These are phyloP conservation scores for Athelia psychrophila DNA, from an alignment of 1,284 basidiomycete genomes.

Conservation along the genomic window DNA sequence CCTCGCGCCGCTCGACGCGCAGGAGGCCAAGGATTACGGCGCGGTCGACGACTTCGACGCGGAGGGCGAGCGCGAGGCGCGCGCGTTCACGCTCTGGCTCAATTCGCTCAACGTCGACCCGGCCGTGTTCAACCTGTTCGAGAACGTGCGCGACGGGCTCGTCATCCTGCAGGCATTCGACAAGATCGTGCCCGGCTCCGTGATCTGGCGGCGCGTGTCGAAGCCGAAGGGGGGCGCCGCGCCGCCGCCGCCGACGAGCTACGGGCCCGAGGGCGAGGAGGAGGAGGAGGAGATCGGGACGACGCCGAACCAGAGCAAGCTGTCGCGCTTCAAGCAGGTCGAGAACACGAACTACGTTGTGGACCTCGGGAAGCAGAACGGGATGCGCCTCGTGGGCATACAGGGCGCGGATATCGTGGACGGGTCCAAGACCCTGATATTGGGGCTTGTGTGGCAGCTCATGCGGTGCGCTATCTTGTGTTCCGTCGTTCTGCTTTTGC, in stretches of 20 bases:
- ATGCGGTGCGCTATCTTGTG: slow-evolving; percentile 70
- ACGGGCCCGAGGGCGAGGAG: slow-evolving; percentile 40
- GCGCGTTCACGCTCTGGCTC: slow-evolving; percentile 97
- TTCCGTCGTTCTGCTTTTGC: too few relatives aligned
- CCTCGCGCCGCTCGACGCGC: slow-evolving; percentile 89
- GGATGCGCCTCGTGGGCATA: slow-evolving; percentile 96
- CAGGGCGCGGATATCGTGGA: slow-evolving; percentile 98
- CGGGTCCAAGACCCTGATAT: slow-evolving; percentile 85
- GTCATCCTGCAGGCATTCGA: slow-evolving; percentile 96
- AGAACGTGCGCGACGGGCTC: slow-evolving; percentile 91
- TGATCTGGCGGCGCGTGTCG: slow-evolving; percentile 91
- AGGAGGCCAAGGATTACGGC: slow-evolving; percentile 81
- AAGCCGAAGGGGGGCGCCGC: slow-evolving; percentile 76
- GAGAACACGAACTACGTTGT: slow-evolving; percentile 98
- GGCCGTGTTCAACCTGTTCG: slow-evolving; percentile 94
- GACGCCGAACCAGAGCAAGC: slow-evolving; percentile 75
- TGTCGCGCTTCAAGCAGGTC: slow-evolving; percentile 95
- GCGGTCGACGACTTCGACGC: slow-evolving; percentile 97
- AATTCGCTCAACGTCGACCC: slow-evolving; percentile 97
- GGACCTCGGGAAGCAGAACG: slow-evolving; percentile 89
- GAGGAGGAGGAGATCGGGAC: slow-evolving; percentile 73
- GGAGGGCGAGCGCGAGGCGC: slow-evolving; percentile 96
- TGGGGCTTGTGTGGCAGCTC: slow-evolving; percentile 97
- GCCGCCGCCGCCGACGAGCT: slow-evolving; percentile 18
- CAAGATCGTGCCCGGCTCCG: slow-evolving; percentile 89